phyloP scores from a whole-genome alignment of 202 grass and related monocot genomes.

The Panicum virgatum region DNA sequence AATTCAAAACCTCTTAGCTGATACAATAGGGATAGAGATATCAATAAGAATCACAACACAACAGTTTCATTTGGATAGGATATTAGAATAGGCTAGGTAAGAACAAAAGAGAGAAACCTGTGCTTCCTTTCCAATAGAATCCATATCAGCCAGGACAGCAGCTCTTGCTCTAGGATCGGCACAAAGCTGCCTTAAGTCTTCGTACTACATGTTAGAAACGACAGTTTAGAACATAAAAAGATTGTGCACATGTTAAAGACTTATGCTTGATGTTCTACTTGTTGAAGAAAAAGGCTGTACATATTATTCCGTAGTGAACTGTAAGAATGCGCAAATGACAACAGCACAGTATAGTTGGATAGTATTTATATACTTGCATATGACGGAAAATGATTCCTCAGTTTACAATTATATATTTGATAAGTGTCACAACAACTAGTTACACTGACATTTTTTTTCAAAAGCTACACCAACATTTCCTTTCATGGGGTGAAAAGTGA shows the following conservation, averaged over 20 bases:
- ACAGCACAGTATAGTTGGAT: background rate
- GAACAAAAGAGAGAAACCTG: constrained; percentile 40
- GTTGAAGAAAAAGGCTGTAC: background rate
- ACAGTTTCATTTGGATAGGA: background rate
- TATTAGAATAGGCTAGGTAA: background rate
- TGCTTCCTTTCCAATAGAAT: constrained; percentile 78
- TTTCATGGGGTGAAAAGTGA: background rate
- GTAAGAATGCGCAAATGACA: background rate
- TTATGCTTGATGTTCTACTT: background rate
- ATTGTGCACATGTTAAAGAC: background rate
- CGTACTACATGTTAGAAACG: constrained; percentile 51
- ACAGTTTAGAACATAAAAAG: constrained; percentile 28
- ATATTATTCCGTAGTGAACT: background rate
- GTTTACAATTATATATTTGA: constrained; percentile 2
- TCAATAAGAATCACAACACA: constrained; percentile 1
- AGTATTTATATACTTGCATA: background rate
- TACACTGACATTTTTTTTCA: background rate
- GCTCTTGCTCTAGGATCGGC: constrained; percentile 67
- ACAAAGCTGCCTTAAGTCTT: constrained; percentile 64
- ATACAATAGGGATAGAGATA: constrained; percentile 8
- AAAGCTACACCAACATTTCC: background rate
- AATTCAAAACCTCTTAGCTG: constrained; percentile 97
- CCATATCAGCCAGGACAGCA: constrained; percentile 87
- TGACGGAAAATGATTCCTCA: background rate
- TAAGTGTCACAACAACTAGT: background rate